phyloP scores from a whole-genome alignment of 345 rosid species.

The Passiflora organensis region DNA sequence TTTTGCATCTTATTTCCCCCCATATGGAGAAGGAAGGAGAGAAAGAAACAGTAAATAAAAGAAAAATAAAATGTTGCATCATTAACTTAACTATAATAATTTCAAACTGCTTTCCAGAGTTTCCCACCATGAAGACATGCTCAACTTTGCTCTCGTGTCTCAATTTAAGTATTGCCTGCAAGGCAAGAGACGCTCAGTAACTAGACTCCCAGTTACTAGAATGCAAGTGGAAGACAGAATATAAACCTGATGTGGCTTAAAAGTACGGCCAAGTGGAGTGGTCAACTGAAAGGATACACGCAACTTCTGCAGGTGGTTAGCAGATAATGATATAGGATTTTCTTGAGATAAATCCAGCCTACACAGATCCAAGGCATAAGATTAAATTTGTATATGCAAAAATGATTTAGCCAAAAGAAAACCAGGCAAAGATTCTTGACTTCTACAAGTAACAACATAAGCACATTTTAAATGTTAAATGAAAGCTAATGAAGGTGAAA shows the following conservation, averaged over 20 bases:
- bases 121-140: constrained; percentile 69
- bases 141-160: constrained; percentile 83
- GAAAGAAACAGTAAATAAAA: neutral
- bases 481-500: neutral
- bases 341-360: constrained; percentile 76
- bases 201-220: constrained; percentile 1
- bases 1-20: too few species aligned
- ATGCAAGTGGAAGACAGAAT: constrained; percentile 3
- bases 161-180: constrained; percentile 88
- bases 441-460: neutral
- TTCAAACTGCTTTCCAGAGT: constrained; percentile 70
- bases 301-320: constrained; percentile 94
- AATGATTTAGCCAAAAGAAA: neutral
- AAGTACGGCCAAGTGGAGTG: constrained; percentile 57
- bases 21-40: too few species aligned
- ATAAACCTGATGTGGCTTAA: constrained; percentile 94
- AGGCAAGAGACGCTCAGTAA: constrained; percentile 27
- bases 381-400: too few species aligned
- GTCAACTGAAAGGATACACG: constrained; percentile 66
- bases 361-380: neutral
- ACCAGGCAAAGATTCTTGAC: neutral
- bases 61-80: constrained; percentile 2
- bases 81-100: constrained; percentile 66
- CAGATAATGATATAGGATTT: constrained; percentile 57
- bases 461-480: neutral